phyloP scores from a whole-genome alignment of 2,329 filamentous ascomycete genomes.

The Cladophialophora immunda region DNA sequence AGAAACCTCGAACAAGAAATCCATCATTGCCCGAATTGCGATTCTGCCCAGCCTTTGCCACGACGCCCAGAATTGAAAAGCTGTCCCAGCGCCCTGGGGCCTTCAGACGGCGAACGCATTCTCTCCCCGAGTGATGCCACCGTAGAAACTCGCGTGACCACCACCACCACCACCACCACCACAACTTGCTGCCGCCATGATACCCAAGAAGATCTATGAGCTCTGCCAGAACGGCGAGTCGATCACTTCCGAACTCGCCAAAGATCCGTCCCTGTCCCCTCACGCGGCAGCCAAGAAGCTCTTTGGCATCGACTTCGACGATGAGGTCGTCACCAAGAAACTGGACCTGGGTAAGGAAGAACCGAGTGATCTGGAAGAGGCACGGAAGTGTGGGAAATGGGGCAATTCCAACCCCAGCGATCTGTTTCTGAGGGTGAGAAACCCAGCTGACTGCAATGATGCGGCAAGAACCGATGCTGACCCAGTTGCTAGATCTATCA shows the following conservation, averaged over 20 bases:
- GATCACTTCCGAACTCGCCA: constrained; percentile 66
- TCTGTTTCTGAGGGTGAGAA: constrained; percentile 67
- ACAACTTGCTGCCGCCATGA: constrained; percentile 25
- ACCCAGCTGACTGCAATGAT: background rate
- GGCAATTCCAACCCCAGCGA: constrained; percentile 69
- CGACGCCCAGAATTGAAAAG: constrained; percentile 6
- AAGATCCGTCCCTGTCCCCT: constrained; percentile 62
- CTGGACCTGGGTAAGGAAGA: constrained; percentile 37
- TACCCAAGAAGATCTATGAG: constrained; percentile 55
- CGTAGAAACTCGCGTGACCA: background rate
- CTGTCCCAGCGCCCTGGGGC: background rate
- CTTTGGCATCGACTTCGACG: constrained; percentile 53
- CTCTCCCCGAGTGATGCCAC: background rate
- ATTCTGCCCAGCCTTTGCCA: constrained; percentile 6
- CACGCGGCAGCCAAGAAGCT: constrained; percentile 65
- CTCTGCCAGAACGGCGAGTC: constrained; percentile 63
- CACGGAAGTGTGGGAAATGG: constrained; percentile 72
- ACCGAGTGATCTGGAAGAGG: constrained; percentile 61
- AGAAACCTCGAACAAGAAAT: background rate
- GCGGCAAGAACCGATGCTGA: background rate
- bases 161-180: background rate
- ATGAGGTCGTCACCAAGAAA: constrained; percentile 26
- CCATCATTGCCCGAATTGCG: background rate
- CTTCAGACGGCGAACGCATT: background rate
- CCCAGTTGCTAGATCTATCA: constrained; percentile 64